Evolutionary conservation across 192 early-diverging fungal genomes (phyloP).

Genomic region (Dimargaris xerosporica): DNA sequence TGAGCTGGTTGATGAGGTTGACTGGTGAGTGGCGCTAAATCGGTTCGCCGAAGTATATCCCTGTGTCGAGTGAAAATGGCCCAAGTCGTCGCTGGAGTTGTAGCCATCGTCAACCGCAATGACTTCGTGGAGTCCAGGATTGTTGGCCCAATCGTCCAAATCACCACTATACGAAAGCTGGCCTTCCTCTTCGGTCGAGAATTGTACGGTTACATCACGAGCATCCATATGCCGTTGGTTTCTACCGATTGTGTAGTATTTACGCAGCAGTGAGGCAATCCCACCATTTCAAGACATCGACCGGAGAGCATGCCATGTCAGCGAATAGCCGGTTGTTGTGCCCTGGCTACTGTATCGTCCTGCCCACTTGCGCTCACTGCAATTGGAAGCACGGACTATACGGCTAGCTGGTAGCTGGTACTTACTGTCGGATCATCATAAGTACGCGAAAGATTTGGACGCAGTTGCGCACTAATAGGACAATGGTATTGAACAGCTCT

Average conservation of each 20-base stretch:
- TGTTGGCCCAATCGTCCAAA: not conserved
- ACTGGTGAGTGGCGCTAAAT: no score
- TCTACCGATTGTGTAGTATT: not conserved
- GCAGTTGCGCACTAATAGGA: slow-evolving; percentile 56
- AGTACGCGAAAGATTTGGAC: slow-evolving; percentile 6
- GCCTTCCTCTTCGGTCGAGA: not conserved
- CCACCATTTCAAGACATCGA: not conserved
- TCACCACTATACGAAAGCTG: not conserved
- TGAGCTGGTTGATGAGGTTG: no score
- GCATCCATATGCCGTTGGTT: slow-evolving; percentile 13
- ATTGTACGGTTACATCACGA: slow-evolving; percentile 9
- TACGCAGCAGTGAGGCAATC: not conserved
- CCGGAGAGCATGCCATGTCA: not conserved
- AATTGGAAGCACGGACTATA: not conserved
- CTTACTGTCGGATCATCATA: slow-evolving; percentile 12
- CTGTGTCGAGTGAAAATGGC: not conserved
- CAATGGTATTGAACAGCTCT: slow-evolving; percentile 50
- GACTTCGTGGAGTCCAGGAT: slow-evolving; percentile 6
- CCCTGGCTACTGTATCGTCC: not conserved
- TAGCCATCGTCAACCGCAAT: slow-evolving; percentile 11
- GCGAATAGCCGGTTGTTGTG: not conserved
- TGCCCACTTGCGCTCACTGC: not conserved
- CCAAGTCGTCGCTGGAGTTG: slow-evolving; percentile 1
- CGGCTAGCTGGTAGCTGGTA: not conserved
- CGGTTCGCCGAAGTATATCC: not conserved